Conservation (phyloP, 495 filamentous ascomycete species). For the Aspergillus homomorphus region DNA sequence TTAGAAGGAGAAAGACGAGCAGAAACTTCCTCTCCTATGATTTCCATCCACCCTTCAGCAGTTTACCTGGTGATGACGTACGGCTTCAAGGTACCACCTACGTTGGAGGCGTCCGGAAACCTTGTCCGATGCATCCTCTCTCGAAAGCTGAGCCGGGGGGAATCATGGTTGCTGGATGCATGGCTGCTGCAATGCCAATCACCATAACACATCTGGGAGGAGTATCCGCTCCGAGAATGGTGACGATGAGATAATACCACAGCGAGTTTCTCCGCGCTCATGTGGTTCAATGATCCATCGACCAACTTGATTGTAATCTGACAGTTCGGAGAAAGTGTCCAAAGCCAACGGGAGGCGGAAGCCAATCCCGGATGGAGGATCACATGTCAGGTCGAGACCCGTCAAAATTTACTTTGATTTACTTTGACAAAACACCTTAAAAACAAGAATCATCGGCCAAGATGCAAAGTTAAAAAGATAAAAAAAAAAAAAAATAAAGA, state of each 20-base stretch:
- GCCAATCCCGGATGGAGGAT: not conserved
- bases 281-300: no score
- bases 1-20: no score
- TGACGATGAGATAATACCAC: not conserved
- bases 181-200: not conserved
- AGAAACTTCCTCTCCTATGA: not conserved
- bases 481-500: conserved; percentile 1
- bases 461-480: conserved; percentile 1
- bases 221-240: not conserved
- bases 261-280: no score
- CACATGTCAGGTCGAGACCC: not conserved
- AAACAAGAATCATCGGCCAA: not conserved
- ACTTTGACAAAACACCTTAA: not conserved
- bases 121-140: conserved; percentile 7
- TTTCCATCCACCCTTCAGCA: not conserved
- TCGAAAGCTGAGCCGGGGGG: not conserved
- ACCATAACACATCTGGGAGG: not conserved
- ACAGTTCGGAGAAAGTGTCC: not conserved
- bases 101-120: conserved; percentile 15
- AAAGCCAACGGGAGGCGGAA: not conserved
- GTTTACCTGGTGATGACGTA: conserved; percentile 12
- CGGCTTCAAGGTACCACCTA: conserved; percentile 5
- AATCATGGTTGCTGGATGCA: not conserved
- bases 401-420: not conserved
- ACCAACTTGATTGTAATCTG: not conserved